Conservation (phyloP, 2,329 filamentous ascomycete species). For the Blumeria hordei region DNA sequence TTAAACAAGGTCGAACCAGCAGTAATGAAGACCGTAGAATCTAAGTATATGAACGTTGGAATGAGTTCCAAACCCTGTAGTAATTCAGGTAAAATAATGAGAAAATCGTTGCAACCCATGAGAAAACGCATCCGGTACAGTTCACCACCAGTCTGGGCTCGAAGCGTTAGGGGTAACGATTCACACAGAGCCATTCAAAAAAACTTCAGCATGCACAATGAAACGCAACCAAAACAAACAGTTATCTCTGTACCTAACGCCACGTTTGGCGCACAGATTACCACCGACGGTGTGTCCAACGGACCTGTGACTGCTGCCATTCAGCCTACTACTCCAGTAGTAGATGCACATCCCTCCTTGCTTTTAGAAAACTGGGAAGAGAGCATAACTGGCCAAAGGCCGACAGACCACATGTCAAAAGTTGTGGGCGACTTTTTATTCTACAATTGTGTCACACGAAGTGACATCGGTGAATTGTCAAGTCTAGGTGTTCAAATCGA, state of each 20-base stretch:
- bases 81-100: too few species aligned
- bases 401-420: slow-evolving; percentile 51
- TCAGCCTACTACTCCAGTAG: slow-evolving; percentile 2
- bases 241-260: slow-evolving; percentile 1
- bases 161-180: slow-evolving; percentile 9
- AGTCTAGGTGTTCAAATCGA: slow-evolving; percentile 54
- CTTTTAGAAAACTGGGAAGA: slow-evolving; percentile 34
- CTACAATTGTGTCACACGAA: slow-evolving; percentile 39
- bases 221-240: slow-evolving; percentile 6
- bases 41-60: too few species aligned
- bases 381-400: slow-evolving; percentile 44
- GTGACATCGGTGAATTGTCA: slow-evolving; percentile 37
- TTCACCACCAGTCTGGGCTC: slow-evolving; percentile 25
- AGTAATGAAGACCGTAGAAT: too few species aligned
- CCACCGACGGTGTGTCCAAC: slow-evolving; percentile 4
- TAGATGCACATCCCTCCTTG: slow-evolving; percentile 5
- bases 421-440: slow-evolving; percentile 64
- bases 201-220: slow-evolving; percentile 8
- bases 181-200: not conserved
- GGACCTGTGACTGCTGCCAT: slow-evolving; percentile 7
- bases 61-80: too few species aligned
- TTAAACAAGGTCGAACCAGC: slow-evolving; percentile 3
- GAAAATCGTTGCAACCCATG: slow-evolving; percentile 17
- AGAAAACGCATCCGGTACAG: slow-evolving; percentile 25
- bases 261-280: slow-evolving; percentile 1